These are phyloP conservation scores for Rhododendron williamsianum DNA, from an alignment of 148 eudicot species.

Conservation along the genomic window DNA sequence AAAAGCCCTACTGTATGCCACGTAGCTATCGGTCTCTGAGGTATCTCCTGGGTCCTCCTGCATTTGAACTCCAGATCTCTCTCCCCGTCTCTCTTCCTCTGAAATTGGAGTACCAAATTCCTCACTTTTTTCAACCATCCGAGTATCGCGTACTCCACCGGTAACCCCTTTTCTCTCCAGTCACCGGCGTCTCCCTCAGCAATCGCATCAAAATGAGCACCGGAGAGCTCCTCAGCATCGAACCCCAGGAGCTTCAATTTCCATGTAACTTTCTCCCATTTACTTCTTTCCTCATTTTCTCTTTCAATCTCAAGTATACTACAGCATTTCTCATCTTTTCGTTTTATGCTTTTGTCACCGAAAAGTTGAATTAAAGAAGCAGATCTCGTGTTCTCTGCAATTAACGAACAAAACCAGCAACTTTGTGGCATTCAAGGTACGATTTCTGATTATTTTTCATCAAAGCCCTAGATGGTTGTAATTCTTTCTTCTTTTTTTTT, in stretches of 20 bases:
- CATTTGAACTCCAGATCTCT: constrained; percentile 2
- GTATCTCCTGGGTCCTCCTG: not conserved
- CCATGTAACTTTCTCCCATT: constrained; percentile 33
- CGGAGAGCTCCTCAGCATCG: constrained; percentile 72
- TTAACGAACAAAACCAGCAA: constrained; percentile 65
- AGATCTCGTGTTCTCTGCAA: constrained; percentile 77
- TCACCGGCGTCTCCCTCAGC: not conserved
- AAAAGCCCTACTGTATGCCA: too few species aligned
- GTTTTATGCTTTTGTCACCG: constrained; percentile 11
- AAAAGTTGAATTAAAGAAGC: constrained; percentile 88
- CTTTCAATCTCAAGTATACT: not conserved
- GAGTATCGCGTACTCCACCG: not conserved
- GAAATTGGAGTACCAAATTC: not conserved
- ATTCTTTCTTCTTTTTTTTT: not conserved
- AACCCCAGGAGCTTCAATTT: constrained; percentile 77
- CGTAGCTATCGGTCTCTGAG: not conserved
- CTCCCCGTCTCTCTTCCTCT: not conserved
- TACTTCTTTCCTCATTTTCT: not conserved
- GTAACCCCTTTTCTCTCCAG: not conserved
- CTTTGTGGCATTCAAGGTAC: constrained; percentile 88
- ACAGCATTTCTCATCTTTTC: constrained; percentile 8
- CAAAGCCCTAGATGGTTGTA: not conserved
- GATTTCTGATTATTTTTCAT: not conserved
- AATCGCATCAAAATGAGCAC: constrained; percentile 41
- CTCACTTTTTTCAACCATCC: not conserved